Evolutionary conservation across 805 yeast species (phyloP).

Genomic region (Pachysolen tannophilus): DNA sequence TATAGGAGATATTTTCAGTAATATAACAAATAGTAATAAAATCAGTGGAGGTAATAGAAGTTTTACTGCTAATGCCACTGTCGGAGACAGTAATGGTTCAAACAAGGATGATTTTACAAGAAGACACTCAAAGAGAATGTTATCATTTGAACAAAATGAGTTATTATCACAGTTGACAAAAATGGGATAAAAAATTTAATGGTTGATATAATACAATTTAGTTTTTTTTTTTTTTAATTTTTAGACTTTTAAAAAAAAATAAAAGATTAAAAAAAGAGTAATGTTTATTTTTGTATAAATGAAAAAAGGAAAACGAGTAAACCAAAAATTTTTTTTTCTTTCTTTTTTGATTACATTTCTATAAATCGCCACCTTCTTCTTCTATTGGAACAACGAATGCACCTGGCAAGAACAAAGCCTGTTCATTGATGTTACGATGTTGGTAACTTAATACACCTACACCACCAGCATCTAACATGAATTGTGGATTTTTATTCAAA

Average conservation of each 20-base stretch:
- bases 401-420: conserved; percentile 79
- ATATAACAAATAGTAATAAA: not conserved
- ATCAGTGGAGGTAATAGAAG: not conserved
- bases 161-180: not conserved
- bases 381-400: conserved; percentile 70
- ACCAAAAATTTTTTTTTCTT: no score
- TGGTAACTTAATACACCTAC: conserved; percentile 88
- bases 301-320: conserved; percentile 39
- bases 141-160: not conserved
- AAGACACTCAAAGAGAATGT: not conserved
- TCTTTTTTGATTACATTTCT: conserved; percentile 1
- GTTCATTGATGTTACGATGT: conserved; percentile 77
- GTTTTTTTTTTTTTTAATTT: no score
- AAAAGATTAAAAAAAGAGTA: conserved; percentile 17
- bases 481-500: conserved; percentile 62
- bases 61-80: not conserved
- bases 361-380: conserved; percentile 33
- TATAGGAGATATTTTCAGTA: conserved; percentile 1
- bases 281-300: conserved; percentile 45
- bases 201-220: no score
- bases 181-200: not conserved
- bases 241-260: not conserved
- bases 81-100: not conserved
- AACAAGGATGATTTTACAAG: not conserved
- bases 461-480: conserved; percentile 91